Conservation (phyloP, 1,284 basidiomycete species). For the Takashimella koratensis region DNA sequence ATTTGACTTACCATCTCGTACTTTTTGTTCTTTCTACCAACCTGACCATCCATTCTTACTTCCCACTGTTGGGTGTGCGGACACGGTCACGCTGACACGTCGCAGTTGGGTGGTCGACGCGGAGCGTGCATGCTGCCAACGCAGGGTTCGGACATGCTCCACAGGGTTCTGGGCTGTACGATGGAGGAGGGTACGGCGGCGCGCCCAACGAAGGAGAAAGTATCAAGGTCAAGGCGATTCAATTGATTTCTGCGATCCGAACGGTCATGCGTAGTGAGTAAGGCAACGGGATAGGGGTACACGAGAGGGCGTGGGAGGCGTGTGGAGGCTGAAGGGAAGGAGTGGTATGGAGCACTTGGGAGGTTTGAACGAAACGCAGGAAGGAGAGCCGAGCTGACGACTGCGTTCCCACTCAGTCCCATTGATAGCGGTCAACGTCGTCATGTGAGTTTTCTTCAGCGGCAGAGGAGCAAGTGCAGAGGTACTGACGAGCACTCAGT, state of each 20-base stretch:
- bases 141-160: constrained; percentile 43
- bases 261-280: constrained; percentile 88
- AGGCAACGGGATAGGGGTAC: not conserved
- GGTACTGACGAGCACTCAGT: constrained; percentile 22
- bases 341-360: constrained; percentile 7
- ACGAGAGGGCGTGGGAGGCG: not conserved
- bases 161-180: constrained; percentile 32
- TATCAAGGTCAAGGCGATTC: constrained; percentile 81
- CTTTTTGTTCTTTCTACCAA: not conserved
- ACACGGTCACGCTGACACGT: no score
- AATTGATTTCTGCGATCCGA: constrained; percentile 87
- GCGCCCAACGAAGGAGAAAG: constrained; percentile 56
- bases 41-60: no score
- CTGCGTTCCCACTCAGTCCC: constrained; percentile 80
- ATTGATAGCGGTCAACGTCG: constrained; percentile 73
- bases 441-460: constrained; percentile 52
- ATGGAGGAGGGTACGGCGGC: constrained; percentile 43
- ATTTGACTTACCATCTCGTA: constrained; percentile 5
- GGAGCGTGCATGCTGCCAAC: constrained; percentile 51
- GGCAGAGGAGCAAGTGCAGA: not conserved
- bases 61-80: no score
- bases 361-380: no score
- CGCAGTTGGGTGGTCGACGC: constrained; percentile 88
- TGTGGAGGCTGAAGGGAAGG: not conserved
- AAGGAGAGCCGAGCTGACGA: no score